These are phyloP conservation scores for Aleurites moluccanus DNA, from an alignment of 441 rosid genomes.

Conservation along the genomic window DNA sequence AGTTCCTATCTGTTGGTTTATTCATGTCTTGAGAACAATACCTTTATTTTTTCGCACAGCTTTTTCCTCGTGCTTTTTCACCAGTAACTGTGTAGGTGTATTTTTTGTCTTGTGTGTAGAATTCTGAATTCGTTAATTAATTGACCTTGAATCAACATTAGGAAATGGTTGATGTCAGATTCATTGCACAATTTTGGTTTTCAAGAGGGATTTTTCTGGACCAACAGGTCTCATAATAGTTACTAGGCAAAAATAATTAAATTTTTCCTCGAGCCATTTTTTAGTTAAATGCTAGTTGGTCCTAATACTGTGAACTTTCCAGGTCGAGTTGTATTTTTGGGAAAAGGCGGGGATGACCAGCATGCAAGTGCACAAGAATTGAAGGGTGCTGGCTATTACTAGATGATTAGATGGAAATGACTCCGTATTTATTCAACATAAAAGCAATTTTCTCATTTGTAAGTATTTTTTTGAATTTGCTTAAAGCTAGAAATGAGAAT, in stretches of 20 bases:
- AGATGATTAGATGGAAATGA: slow-evolving; percentile 10
- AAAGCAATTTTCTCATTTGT: neutral
- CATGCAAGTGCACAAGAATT: slow-evolving; percentile 38
- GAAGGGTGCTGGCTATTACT: slow-evolving; percentile 62
- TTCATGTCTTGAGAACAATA: neutral
- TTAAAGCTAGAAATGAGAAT: neutral
- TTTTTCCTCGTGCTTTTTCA: neutral
- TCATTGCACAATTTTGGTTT: neutral
- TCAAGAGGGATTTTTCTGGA: too few relatives aligned
- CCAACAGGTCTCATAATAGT: too few relatives aligned
- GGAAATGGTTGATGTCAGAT: neutral
- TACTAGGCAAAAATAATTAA: too few relatives aligned
- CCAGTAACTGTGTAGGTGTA: neutral
- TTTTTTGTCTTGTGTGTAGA: neutral
- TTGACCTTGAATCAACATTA: neutral
- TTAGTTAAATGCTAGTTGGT: neutral
- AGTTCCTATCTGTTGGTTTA: neutral
- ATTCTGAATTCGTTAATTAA: neutral
- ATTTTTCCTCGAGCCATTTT: neutral
- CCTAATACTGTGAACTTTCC: slow-evolving; percentile 3
- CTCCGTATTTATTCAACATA: neutral
- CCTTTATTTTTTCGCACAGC: neutral
- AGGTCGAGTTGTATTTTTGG: slow-evolving; percentile 78
- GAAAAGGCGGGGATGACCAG: slow-evolving; percentile 39
- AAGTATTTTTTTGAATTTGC: neutral